Evolutionary conservation across 1,284 basidiomycete genomes (phyloP).

Genomic region (Sphagnurus paluster): DNA sequence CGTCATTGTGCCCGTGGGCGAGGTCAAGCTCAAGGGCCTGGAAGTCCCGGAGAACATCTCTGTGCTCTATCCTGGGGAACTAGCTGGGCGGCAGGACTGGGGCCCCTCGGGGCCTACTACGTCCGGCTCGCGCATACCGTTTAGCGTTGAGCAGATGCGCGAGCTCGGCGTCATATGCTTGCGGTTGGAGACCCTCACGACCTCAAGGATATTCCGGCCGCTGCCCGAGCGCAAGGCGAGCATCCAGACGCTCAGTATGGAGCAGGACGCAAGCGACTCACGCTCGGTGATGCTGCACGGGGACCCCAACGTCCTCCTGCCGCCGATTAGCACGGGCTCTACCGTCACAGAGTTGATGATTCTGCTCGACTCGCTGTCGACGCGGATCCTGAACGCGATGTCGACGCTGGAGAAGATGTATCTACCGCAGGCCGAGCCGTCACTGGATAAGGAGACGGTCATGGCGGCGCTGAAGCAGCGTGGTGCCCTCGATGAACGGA

Average conservation of each 20-base stretch:
- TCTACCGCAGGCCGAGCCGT: slow-evolving; percentile 13
- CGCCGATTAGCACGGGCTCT: slow-evolving; percentile 71
- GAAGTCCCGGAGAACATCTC: slow-evolving; percentile 89
- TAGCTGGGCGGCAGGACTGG: slow-evolving; percentile 73
- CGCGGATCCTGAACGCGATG: slow-evolving; percentile 82
- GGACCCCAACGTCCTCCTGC: slow-evolving; percentile 69
- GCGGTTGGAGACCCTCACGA: slow-evolving; percentile 82
- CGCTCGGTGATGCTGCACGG: slow-evolving; percentile 47
- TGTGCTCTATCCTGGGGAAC: slow-evolving; percentile 77
- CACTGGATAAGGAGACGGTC: slow-evolving; percentile 22
- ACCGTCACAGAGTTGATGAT: slow-evolving; percentile 76
- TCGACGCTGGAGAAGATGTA: slow-evolving; percentile 48
- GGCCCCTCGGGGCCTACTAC: slow-evolving; percentile 44
- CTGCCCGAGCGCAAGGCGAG: slow-evolving; percentile 50
- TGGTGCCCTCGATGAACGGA: slow-evolving; percentile 46
- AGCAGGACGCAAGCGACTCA: slow-evolving; percentile 28
- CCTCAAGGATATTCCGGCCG: slow-evolving; percentile 61
- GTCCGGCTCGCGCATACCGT: slow-evolving; percentile 57
- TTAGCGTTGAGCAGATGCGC: slow-evolving; percentile 78
- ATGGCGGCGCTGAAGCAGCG: slow-evolving; percentile 29
- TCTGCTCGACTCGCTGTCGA: slow-evolving; percentile 73
- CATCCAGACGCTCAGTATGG: slow-evolving; percentile 37
- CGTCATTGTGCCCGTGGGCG: slow-evolving; percentile 78
- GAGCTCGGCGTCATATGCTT: slow-evolving; percentile 78
- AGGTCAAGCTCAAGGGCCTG: slow-evolving; percentile 91